These are phyloP conservation scores for Thielaviopsis populi DNA, from an alignment of 2,329 filamentous ascomycete species.

Conservation along the genomic window DNA sequence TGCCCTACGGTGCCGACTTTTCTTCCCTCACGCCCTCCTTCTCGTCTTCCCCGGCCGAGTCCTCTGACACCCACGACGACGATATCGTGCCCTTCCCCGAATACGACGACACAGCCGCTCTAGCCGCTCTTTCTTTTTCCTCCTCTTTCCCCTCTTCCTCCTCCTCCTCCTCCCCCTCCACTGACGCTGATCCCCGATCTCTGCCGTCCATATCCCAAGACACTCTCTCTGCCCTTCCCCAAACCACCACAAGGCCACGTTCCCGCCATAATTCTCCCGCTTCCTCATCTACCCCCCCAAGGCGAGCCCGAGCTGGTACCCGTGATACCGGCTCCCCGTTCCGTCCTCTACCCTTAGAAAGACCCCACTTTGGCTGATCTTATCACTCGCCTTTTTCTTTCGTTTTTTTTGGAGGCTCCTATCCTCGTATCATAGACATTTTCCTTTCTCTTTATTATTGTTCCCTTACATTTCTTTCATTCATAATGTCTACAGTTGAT, in stretches of 20 bases:
- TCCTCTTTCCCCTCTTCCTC: background rate
- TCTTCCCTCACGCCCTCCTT: conserved; percentile 5
- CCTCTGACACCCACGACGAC: conserved; percentile 6
- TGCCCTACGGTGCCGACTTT: conserved; percentile 17
- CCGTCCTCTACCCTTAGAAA: conserved; percentile 13
- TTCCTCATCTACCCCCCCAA: conserved; percentile 14
- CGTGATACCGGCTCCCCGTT: conserved; percentile 17
- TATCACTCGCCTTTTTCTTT: conserved; percentile 4
- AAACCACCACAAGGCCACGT: conserved; percentile 11
- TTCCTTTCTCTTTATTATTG: background rate
- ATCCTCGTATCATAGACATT: background rate
- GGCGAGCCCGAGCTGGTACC: conserved; percentile 16
- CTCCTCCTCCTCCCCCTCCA: background rate
- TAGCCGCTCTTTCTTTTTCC: conserved; percentile 14
- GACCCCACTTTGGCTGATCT: conserved; percentile 16
- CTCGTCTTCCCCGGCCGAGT: conserved; percentile 6
- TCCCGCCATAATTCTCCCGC: conserved; percentile 16
- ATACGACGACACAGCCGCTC: conserved; percentile 15
- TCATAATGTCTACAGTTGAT: conserved; percentile 12
- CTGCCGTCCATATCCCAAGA: conserved; percentile 13
- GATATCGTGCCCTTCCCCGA: conserved; percentile 16
- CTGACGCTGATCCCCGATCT: conserved; percentile 15
- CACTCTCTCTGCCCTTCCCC: conserved; percentile 13
- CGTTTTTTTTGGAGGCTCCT: background rate
- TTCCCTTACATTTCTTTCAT: background rate